Conservation (phyloP, 805 yeast genomes). For the Blastobotrys robertii region DNA sequence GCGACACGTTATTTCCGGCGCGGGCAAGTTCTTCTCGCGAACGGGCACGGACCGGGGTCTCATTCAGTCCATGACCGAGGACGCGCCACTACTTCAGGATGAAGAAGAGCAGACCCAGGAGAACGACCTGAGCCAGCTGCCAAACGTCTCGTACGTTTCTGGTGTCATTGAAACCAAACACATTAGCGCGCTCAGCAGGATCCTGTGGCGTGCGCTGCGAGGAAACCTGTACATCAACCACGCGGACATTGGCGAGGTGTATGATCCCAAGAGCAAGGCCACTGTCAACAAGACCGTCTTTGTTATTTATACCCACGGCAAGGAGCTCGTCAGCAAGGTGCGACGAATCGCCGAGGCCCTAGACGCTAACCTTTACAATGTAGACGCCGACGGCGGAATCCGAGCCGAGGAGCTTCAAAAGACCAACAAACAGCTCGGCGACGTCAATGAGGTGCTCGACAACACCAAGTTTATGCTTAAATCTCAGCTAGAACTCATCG, state of each 20-base stretch:
- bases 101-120: conserved; percentile 23
- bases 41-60: conserved; percentile 24
- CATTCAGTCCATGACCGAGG: conserved; percentile 28
- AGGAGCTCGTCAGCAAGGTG: conserved; percentile 58
- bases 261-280: conserved; percentile 49
- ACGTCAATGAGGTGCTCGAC: conserved; percentile 49
- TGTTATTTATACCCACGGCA: conserved; percentile 88
- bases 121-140: neutral
- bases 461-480: conserved; percentile 60
- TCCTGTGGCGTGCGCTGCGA: conserved; percentile 85
- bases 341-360: conserved; percentile 80
- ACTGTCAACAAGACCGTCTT: conserved; percentile 69
- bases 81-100: conserved; percentile 31
- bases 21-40: conserved; percentile 36
- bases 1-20: conserved; percentile 48
- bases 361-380: conserved; percentile 67
- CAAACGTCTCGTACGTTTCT: conserved; percentile 45
- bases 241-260: conserved; percentile 60
- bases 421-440: conserved; percentile 41
- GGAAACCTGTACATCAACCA: conserved; percentile 81
- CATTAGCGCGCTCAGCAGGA: conserved; percentile 62
- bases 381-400: conserved; percentile 38
- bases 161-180: conserved; percentile 76
- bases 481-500: conserved; percentile 70
- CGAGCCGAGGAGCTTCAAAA: conserved; percentile 29